A percentile compares a stretch with the other conserved stretches of the same genome.
Conservation (phyloP, 805 yeast species). For the Ascoidea asiatica region DNA sequence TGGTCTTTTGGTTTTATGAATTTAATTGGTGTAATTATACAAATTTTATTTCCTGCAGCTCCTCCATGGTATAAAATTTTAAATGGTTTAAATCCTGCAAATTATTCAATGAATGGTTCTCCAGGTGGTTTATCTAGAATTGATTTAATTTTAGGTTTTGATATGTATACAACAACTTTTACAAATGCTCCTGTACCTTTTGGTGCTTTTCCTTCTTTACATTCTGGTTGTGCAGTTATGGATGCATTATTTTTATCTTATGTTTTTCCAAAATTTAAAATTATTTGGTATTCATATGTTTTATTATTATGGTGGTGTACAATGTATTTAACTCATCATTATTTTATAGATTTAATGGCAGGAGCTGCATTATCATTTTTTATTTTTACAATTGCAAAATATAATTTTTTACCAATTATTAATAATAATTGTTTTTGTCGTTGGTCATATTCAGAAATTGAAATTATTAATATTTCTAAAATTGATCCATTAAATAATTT, state of each 20-base stretch:
- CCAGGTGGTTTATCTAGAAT: slow-evolving; percentile 91
- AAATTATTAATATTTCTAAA: slow-evolving; percentile 9
- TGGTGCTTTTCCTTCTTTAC: slow-evolving; percentile 82
- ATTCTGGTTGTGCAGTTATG: slow-evolving; percentile 91
- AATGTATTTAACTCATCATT: slow-evolving; percentile 96
- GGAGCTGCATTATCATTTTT: slow-evolving; percentile 75
- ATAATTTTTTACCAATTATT: slow-evolving; percentile 50
- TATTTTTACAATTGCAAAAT: slow-evolving; percentile 41
- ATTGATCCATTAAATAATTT: neutral
- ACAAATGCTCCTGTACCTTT: slow-evolving; percentile 80
- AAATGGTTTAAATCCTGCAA: slow-evolving; percentile 80
- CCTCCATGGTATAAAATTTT: slow-evolving; percentile 94
- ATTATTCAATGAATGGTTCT: slow-evolving; percentile 80
- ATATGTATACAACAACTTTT: slow-evolving; percentile 72
- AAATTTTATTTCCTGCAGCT: slow-evolving; percentile 79
- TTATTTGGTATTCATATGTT: slow-evolving; percentile 65
- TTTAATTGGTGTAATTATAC: slow-evolving; percentile 68
- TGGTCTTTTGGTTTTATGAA: slow-evolving; percentile 94
- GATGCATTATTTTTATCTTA: slow-evolving; percentile 76
- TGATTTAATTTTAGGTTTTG: slow-evolving; percentile 62
- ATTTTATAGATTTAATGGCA: slow-evolving; percentile 84
- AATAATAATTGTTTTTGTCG: slow-evolving; percentile 45
- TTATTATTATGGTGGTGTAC: slow-evolving; percentile 96
- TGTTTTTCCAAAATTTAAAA: slow-evolving; percentile 58
- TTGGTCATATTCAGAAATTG: slow-evolving; percentile 45